phyloP scores from a whole-genome alignment of 208 protist species.

The Trypanosoma conorhini region DNA sequence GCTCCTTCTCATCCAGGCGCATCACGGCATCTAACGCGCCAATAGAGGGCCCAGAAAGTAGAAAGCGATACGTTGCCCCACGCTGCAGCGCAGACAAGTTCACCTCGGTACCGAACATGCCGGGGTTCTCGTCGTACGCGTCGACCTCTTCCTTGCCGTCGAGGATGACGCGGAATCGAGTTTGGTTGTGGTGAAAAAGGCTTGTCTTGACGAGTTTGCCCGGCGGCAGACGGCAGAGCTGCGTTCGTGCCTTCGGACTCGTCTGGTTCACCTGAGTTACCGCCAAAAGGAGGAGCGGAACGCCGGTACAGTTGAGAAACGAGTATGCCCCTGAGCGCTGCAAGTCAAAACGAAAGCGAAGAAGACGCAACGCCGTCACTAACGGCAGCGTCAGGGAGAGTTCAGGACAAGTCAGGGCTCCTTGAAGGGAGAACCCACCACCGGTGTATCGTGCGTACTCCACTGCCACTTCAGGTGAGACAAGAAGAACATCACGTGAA shows the following conservation, averaged over 20 bases:
- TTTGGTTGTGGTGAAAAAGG: conserved; percentile 38
- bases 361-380: conserved; percentile 26
- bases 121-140: background rate
- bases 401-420: conserved; percentile 29
- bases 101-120: conserved; percentile 23
- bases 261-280: background rate
- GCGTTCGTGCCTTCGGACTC: background rate
- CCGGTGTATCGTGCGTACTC: conserved; percentile 27
- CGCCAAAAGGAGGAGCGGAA: conserved; percentile 31
- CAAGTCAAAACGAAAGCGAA: conserved; percentile 20
- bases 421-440: conserved; percentile 29
- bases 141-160: conserved; percentile 18
- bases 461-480: conserved; percentile 41
- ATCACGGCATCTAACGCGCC: conserved; percentile 43
- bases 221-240: conserved; percentile 18
- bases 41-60: conserved; percentile 22
- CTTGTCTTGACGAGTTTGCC: conserved; percentile 7
- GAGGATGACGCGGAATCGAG: conserved; percentile 35
- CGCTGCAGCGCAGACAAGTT: conserved; percentile 38
- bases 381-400: conserved; percentile 35
- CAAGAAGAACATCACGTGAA: conserved; percentile 27
- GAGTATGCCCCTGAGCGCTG: conserved; percentile 26
- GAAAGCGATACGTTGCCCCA: conserved; percentile 38
- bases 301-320: conserved; percentile 39
- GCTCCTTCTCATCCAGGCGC: conserved; percentile 37